These are phyloP conservation scores for Fusarium proliferatum DNA, from an alignment of 2,329 filamentous ascomycete species.

Conservation along the genomic window DNA sequence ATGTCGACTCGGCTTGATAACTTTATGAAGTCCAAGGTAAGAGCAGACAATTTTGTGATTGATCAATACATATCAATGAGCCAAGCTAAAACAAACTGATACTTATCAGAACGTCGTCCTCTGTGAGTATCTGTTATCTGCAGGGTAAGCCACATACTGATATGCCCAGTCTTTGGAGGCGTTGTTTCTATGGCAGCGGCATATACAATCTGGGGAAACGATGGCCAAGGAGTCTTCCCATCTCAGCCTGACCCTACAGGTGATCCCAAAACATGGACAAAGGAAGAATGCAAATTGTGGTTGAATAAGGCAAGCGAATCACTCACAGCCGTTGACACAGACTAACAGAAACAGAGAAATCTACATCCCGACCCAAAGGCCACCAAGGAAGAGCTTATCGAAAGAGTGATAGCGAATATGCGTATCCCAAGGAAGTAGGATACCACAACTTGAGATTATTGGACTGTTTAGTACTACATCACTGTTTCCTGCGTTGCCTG, in stretches of 20 bases:
- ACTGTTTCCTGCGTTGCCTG: background rate
- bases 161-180: slow-evolving; percentile 26
- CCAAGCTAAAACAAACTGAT: background rate
- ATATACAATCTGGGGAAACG: slow-evolving; percentile 84
- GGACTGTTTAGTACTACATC: background rate
- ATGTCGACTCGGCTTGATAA: slow-evolving; percentile 42
- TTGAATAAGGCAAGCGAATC: slow-evolving; percentile 72
- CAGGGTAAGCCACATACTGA: slow-evolving; percentile 37
- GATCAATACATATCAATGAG: fast-evolving
- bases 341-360: slow-evolving; percentile 53
- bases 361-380: slow-evolving; percentile 57
- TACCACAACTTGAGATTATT: background rate
- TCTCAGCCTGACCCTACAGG: slow-evolving; percentile 79
- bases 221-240: slow-evolving; percentile 78
- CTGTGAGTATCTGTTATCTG: slow-evolving; percentile 59
- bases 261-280: slow-evolving; percentile 77
- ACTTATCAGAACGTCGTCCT: slow-evolving; percentile 71
- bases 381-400: slow-evolving; percentile 59
- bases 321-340: background rate
- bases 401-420: slow-evolving; percentile 60
- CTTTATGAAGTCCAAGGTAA: slow-evolving; percentile 43
- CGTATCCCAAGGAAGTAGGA: slow-evolving; percentile 51
- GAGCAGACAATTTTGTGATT: background rate
- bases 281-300: slow-evolving; percentile 84
- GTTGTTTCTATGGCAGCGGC: slow-evolving; percentile 58